Base-by-base conservation (phyloP, 192 early-diverging fungal species). In the Coemansia sp. region DNA sequence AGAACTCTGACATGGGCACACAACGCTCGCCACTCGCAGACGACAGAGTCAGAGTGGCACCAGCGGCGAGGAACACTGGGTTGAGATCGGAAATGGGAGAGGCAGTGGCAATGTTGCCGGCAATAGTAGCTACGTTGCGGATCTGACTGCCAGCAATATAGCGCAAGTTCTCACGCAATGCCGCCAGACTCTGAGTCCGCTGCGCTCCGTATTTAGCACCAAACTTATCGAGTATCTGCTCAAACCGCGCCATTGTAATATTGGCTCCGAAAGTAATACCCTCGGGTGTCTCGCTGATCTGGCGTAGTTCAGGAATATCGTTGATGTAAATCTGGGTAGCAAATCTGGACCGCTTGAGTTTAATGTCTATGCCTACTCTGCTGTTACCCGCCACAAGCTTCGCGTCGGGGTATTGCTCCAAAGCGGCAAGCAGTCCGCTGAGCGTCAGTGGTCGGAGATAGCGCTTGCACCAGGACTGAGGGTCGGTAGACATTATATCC, bases 81-180 rank as follows among this genome's bases (percentile, higher is more conserved):
- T 95, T 96, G 61, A 96, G 81, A 71, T 95, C 93, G 13, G 92
- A 94, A 63, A 94, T 95, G 9, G 94, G 93, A 52, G 90, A 91
- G n/a, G 93, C 94, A 6, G 94, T 95, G 19, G 86, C 88, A 55
- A 95, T 90, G 77, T 94, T 96, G 35, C 94, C 94, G 26, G 89
- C 94, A 58, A 95, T 82, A 8, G 89, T 89, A 4, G 94, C 91
- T 3, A 94, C 91, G 72, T 94, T 95, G 71, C 94, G 86, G 69
- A 96, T 91, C 85, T 96, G 94, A 60, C 80, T 82, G 50, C 93
- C 90, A 6, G 93, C 93, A 86, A 95, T 93, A 78, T 88, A 93
- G 64, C 87, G 82, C 59, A 92, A 74, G 76, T 91, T 93, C 64
- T 88, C 87, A 28, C 92, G 77, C 50, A 94, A 52, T 4, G 94